Evolutionary conservation across 441 rosid genomes (phyloP), one percentile per base, ranked within the genome.

Genomic region (Pelargonium fulgidum): DNA sequence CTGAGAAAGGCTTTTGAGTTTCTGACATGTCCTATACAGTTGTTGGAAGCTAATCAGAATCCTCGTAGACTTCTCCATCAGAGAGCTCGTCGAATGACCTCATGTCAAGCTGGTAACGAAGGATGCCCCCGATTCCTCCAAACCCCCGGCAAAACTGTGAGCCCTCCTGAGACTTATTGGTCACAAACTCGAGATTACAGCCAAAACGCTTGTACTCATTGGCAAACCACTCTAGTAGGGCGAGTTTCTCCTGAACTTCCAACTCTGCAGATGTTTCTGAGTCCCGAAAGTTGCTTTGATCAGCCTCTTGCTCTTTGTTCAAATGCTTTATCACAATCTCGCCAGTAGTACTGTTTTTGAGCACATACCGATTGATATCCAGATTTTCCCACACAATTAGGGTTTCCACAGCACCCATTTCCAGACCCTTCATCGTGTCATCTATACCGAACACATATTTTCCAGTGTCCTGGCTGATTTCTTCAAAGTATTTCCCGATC

Each of bases 81-180:
- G 29, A 50, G 9, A 41, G 59, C 64, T 68, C 76, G 47, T 36
- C 67, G 17, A 73, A 67, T 13, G 63, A 4, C 26, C 72, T 68
- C 5, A n/a, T 73, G 44, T 52, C 64, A 13, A 50, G 62, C 10
- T 64, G 73, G 70, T 69, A 56, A 22, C 66, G 67, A 14, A 69
- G 73, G 61, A 74, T 65, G 4, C 73, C 73, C 22, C 77, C 73
- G 24, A 65, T 69, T 22, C 77, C 73, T 29, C 77, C 73, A 65
- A 65, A 74, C 5, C 77, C 77, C 16, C 63, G 56, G 50, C 70
- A 74, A 52, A 74, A 74, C 44, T 74, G 64, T 17, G 72, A 73
- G 4, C 76, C 72, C 56, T 73, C 76, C 58, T 62, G 68, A 6
- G 76, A 68, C 39, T 64, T 68, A 17, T 73, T 42, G 2, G 72